phyloP scores from a whole-genome alignment of 176 grass and related monocot genomes.

The Themeda triandra region DNA sequence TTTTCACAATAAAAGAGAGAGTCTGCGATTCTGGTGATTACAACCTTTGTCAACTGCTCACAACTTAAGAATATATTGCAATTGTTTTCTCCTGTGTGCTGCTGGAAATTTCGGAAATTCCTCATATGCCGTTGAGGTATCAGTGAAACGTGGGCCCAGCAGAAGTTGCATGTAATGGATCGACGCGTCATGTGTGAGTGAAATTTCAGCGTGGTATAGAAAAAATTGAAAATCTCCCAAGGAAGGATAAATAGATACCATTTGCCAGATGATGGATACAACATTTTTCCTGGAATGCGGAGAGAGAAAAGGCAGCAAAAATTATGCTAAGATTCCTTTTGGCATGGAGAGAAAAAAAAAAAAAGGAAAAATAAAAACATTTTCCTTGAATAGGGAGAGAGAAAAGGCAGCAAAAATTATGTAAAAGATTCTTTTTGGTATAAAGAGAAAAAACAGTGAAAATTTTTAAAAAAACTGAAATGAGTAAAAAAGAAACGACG shows the following conservation, averaged over 20 bases:
- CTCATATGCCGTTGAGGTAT: background rate
- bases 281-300: too few species aligned
- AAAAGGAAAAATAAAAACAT: too few species aligned
- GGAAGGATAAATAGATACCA: background rate
- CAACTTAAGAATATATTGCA: background rate
- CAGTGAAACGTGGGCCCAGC: background rate
- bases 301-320: too few species aligned
- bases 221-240: background rate
- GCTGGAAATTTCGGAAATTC: background rate
- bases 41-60: background rate
- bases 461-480: background rate
- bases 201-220: background rate
- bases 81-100: background rate
- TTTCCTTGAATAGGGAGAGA: too few species aligned
- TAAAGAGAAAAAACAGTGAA: background rate
- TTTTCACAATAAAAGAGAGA: constrained; percentile 6
- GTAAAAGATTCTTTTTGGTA: background rate
- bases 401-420: too few species aligned
- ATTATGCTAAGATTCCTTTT: too few species aligned
- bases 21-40: background rate
- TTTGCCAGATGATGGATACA: background rate
- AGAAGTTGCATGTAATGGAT: background rate
- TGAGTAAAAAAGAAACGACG: constrained; percentile 7
- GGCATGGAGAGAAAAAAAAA: too few species aligned
- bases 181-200: background rate